Base-by-base conservation (phyloP, 192 early-diverging fungal species). In the Paraglomus brasilianum region DNA sequence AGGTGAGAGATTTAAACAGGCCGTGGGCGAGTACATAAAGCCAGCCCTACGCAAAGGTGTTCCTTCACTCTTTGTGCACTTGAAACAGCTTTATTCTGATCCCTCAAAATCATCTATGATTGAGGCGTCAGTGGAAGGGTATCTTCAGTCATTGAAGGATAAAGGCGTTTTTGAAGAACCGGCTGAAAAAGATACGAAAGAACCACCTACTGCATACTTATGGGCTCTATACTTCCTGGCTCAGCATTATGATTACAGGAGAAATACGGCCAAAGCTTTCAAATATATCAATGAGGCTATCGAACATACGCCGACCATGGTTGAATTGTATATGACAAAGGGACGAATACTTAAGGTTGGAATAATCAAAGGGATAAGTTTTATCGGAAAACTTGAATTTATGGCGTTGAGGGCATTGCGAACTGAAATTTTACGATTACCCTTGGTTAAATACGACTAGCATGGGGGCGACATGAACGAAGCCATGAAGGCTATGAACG, bases 161-260 rank as follows among this genome's bases (percentile, higher is more conserved):
- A 4, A 58, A 41, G 24, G 40, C 10, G 43, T 58, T 45, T 69
- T 68, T 40, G 60, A 52, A 15, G 19, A 11, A 39, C 60, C 79
- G 36, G 67, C 74, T 55, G 75, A 80, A 64, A 77, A 72, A 55
- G 80, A 87, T 22, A 79, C 75, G 10, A 78, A 83, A 42, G 92
- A 98, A 68, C 86, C 90, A 10, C 88, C 91, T 15, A 89, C 89
- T 15, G 89, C 89, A 8, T 77, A 85, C 5, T 82, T 95, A 41
- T 98, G 96, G 96, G 88, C 91, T n/a, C 80, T 86, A 30, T 93
- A 92, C 75, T 98, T 92, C 74, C 81, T 97, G 61, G 93, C 95
- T 5, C 93, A 95, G 69, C 92, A 94, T 70, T 89, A 83, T 65
- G 95, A 98, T 73, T 86, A 83, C 63, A 82, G 88, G 58, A 78